phyloP scores from a whole-genome alignment of 2,329 filamentous ascomycete genomes.

The Polychaeton citri region DNA sequence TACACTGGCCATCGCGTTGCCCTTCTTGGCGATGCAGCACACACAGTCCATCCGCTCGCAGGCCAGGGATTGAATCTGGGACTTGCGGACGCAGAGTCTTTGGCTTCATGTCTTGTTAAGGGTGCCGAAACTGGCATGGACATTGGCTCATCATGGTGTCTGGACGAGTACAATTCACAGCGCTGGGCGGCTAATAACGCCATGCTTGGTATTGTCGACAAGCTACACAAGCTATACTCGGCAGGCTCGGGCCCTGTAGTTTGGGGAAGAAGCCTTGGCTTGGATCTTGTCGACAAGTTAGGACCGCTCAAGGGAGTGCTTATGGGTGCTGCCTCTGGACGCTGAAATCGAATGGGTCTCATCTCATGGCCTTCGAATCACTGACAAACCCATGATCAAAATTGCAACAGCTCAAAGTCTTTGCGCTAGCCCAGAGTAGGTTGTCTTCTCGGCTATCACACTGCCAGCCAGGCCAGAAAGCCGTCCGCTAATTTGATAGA shows the following conservation, averaged over 20 bases:
- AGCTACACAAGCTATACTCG: slow-evolving; percentile 86
- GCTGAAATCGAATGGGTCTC: too few species aligned
- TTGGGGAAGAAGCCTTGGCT: slow-evolving; percentile 61
- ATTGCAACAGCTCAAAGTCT: too few species aligned
- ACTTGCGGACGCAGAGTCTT: slow-evolving; percentile 71
- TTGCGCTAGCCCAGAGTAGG: too few species aligned
- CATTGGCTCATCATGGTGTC: slow-evolving; percentile 60
- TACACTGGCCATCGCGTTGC: slow-evolving; percentile 86
- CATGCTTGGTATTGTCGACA: slow-evolving; percentile 69
- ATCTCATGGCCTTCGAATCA: too few species aligned
- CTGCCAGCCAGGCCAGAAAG: too few species aligned
- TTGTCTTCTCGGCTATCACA: too few species aligned
- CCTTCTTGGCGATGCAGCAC: slow-evolving; percentile 84
- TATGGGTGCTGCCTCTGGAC: slow-evolving; percentile 53
- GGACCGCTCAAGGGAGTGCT: slow-evolving; percentile 68
- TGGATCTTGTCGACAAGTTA: slow-evolving; percentile 63
- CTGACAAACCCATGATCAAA: too few species aligned
- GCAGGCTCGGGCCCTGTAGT: slow-evolving; percentile 67
- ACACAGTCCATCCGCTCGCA: slow-evolving; percentile 86
- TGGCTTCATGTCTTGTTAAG: slow-evolving; percentile 60
- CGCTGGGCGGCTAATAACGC: slow-evolving; percentile 70
- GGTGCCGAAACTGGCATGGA: slow-evolving; percentile 77
- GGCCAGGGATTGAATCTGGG: slow-evolving; percentile 93
- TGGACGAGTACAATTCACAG: slow-evolving; percentile 71
- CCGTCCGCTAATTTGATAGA: too few species aligned